phyloP scores from a whole-genome alignment of 768 basidiomycete species.

The Boletus sp. region DNA sequence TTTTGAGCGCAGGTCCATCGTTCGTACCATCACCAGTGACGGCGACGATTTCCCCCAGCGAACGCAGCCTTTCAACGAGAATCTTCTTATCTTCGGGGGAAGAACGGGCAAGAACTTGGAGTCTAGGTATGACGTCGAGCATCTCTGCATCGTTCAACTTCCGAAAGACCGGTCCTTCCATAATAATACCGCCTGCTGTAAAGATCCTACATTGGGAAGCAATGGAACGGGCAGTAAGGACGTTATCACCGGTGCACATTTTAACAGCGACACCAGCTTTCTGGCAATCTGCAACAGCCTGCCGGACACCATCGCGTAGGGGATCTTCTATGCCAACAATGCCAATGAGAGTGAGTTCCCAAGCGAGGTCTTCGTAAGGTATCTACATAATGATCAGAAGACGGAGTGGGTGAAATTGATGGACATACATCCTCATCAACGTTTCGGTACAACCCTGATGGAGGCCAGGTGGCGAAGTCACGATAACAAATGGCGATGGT shows the following conservation, averaged over 20 bases:
- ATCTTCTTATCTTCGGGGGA: constrained; percentile 97
- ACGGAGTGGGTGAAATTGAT: neutral
- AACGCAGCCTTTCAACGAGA: constrained; percentile 83
- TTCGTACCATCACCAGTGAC: constrained; percentile 99
- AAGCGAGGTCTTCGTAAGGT: constrained; percentile 63
- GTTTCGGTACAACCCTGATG: constrained; percentile 39
- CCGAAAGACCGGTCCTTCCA: constrained; percentile 96
- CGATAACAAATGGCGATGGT: constrained; percentile 94
- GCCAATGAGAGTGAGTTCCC: constrained; percentile 78
- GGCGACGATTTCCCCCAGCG: constrained; percentile 85
- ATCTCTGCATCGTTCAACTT: constrained; percentile 66
- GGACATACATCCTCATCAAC: constrained; percentile 55
- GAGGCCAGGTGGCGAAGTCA: constrained; percentile 87
- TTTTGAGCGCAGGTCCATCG: constrained; percentile 94
- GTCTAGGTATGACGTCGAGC: constrained; percentile 80
- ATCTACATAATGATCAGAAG: constrained; percentile 41
- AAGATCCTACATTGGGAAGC: constrained; percentile 96
- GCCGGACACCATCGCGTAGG: constrained; percentile 81
- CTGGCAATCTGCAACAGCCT: constrained; percentile 88
- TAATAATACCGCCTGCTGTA: constrained; percentile 89
- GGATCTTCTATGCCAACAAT: constrained; percentile 97
- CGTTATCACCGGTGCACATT: constrained; percentile 99
- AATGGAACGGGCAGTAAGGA: constrained; percentile 93
- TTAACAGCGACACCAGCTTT: constrained; percentile 90
- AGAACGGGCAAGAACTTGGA: constrained; percentile 96